Conservation (phyloP, 176 grass and related monocot genomes). For the Microstegium vimineum region DNA sequence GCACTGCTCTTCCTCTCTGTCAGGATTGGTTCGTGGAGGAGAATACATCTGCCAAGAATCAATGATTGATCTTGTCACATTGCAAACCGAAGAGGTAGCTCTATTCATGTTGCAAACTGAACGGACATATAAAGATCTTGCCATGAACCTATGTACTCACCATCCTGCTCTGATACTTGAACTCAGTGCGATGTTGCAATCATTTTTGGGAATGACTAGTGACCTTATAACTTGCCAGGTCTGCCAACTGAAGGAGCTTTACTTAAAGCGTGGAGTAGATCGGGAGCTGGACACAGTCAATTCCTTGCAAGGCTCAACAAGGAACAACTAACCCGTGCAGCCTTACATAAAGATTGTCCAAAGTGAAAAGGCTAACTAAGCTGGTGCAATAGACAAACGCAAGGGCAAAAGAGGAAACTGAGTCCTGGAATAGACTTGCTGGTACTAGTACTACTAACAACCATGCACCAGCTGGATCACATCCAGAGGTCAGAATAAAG, state of each 20-base stretch:
- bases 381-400: conserved; percentile 49
- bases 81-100: neutral
- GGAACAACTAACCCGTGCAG: conserved; percentile 70
- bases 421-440: conserved; percentile 42
- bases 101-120: neutral
- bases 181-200: conserved; percentile 25
- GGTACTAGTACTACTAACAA: conserved; percentile 44
- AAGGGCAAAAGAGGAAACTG: conserved; percentile 43
- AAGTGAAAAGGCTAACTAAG: conserved; percentile 82
- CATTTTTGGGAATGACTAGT: conserved; percentile 29
- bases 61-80: conserved; percentile 17
- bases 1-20: conserved; percentile 36
- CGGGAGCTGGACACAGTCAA: conserved; percentile 57
- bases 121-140: conserved; percentile 13
- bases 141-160: conserved; percentile 28
- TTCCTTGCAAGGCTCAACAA: conserved; percentile 86
- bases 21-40: conserved; percentile 26
- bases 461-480: conserved; percentile 66
- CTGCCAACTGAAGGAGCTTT: conserved; percentile 51
- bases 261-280: conserved; percentile 62
- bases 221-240: conserved; percentile 36
- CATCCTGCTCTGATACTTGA: conserved; percentile 28
- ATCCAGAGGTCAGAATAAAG: conserved; percentile 52
- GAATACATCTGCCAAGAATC: conserved; percentile 54
- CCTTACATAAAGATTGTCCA: conserved; percentile 80